Percentiles rank a stretch among this genome's conserved stretches.
These are phyloP conservation scores for Nemania serpens DNA, from an alignment of 2,329 filamentous ascomycete species.

Conservation along the genomic window DNA sequence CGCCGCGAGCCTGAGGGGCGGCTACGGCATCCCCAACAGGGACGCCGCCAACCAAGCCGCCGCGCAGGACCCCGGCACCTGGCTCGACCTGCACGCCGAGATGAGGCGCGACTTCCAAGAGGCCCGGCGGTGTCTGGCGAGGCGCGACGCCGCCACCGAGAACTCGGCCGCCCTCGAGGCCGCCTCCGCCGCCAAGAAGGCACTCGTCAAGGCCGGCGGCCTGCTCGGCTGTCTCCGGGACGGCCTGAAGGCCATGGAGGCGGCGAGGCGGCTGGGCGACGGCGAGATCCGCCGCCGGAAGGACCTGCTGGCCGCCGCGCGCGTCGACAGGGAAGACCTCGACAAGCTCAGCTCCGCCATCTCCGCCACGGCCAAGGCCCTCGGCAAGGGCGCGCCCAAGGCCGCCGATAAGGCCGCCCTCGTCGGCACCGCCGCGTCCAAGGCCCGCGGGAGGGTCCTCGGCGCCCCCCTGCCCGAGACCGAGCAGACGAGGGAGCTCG, in stretches of 20 bases:
- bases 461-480: constrained; percentile 76
- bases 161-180: constrained; percentile 60
- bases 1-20: constrained; percentile 52
- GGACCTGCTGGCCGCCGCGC: constrained; percentile 71
- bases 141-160: constrained; percentile 64
- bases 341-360: constrained; percentile 71
- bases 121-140: constrained; percentile 67
- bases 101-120: constrained; percentile 74
- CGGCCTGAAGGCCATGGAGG: constrained; percentile 63
- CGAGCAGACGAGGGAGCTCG: constrained; percentile 74
- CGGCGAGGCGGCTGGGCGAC: constrained; percentile 64
- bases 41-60: constrained; percentile 47
- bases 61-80: constrained; percentile 66
- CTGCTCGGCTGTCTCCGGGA: constrained; percentile 68
- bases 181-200: constrained; percentile 74
- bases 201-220: constrained; percentile 69
- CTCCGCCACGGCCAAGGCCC: constrained; percentile 45
- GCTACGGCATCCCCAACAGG: constrained; percentile 38
- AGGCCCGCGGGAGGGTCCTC: constrained; percentile 64
- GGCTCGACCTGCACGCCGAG: constrained; percentile 77
- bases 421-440: constrained; percentile 47
- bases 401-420: constrained; percentile 56
- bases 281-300: constrained; percentile 74
- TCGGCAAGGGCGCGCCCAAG: constrained; percentile 54
- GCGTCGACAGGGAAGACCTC: constrained; percentile 75